phyloP scores from a whole-genome alignment of 805 yeast genomes.

The Candida sonorensis region DNA sequence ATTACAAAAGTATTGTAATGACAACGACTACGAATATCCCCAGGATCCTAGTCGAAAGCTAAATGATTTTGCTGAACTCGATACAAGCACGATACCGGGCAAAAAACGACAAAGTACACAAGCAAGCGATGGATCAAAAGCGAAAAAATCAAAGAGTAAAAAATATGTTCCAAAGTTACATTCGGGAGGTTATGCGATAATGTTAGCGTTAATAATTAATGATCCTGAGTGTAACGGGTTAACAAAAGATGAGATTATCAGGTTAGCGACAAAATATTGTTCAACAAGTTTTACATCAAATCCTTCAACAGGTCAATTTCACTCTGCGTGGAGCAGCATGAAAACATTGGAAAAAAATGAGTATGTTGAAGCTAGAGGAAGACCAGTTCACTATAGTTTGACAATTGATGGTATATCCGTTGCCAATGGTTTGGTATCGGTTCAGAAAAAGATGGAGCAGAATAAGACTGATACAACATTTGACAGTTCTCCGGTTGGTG shows the following conservation, averaged over 20 bases:
- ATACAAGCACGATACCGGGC: slow-evolving; percentile 9
- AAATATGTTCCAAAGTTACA: slow-evolving; percentile 66
- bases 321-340: slow-evolving; percentile 71
- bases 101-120: slow-evolving; percentile 2
- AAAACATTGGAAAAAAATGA: slow-evolving; percentile 57
- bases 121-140: neutral
- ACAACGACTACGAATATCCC: slow-evolving; percentile 43
- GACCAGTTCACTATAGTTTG: slow-evolving; percentile 53
- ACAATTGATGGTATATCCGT: slow-evolving; percentile 65
- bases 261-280: slow-evolving; percentile 47
- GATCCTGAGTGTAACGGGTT: slow-evolving; percentile 51
- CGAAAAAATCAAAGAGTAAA: slow-evolving; percentile 13
- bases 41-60: no score
- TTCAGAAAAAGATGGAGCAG: slow-evolving; percentile 27
- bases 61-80: slow-evolving; percentile 6
- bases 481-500: slow-evolving; percentile 10
- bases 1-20: slow-evolving; percentile 49
- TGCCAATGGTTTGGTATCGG: slow-evolving; percentile 48
- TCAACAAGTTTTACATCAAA: slow-evolving; percentile 53
- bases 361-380: slow-evolving; percentile 47
- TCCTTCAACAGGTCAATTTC: slow-evolving; percentile 53
- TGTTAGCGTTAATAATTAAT: slow-evolving; percentile 47
- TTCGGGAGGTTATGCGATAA: slow-evolving; percentile 81
- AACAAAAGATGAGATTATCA: slow-evolving; percentile 51
- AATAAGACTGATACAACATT: slow-evolving; percentile 1